phyloP scores from a whole-genome alignment of 1,284 basidiomycete species.

The Exobasidium rhododendri region DNA sequence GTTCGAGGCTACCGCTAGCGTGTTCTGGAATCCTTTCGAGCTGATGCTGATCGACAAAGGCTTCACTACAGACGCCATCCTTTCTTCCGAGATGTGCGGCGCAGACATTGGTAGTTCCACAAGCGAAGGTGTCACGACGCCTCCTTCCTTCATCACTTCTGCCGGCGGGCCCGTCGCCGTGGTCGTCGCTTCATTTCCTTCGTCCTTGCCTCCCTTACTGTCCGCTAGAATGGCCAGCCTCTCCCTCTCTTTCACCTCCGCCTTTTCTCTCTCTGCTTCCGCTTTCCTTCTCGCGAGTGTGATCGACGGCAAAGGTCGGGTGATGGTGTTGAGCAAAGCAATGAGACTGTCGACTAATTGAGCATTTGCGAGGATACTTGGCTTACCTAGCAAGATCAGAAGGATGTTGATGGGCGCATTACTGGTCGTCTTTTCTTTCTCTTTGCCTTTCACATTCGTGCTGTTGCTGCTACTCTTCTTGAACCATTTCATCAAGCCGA shows the following conservation, averaged over 20 bases:
- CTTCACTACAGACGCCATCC: slow-evolving; percentile 43
- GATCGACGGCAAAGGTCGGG: slow-evolving; percentile 37
- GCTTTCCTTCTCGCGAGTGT: slow-evolving; percentile 16
- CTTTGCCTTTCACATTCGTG: slow-evolving; percentile 37
- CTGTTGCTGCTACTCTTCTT: not conserved
- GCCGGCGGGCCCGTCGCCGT: slow-evolving; percentile 4
- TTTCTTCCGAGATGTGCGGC: slow-evolving; percentile 36
- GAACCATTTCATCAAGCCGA: slow-evolving; percentile 8
- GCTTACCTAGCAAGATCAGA: slow-evolving; percentile 44
- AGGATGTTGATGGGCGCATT: slow-evolving; percentile 44
- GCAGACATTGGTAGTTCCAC: not conserved
- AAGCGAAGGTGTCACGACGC: not conserved
- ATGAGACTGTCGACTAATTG: slow-evolving; percentile 50
- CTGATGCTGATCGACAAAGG: slow-evolving; percentile 48
- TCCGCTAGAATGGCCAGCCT: slow-evolving; percentile 2
- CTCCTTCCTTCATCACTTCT: not conserved
- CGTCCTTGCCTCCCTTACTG: slow-evolving; percentile 14
- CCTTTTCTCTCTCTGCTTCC: slow-evolving; percentile 13
- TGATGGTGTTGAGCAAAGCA: slow-evolving; percentile 46
- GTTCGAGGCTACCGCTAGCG: slow-evolving; percentile 48
- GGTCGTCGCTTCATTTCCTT: not conserved
- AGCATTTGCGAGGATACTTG: slow-evolving; percentile 41
- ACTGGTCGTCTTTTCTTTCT: slow-evolving; percentile 26
- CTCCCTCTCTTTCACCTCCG: not conserved
- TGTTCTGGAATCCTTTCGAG: slow-evolving; percentile 52